These are phyloP conservation scores for Withania somnifera DNA, from an alignment of 305 asterid genomes.

Conservation along the genomic window DNA sequence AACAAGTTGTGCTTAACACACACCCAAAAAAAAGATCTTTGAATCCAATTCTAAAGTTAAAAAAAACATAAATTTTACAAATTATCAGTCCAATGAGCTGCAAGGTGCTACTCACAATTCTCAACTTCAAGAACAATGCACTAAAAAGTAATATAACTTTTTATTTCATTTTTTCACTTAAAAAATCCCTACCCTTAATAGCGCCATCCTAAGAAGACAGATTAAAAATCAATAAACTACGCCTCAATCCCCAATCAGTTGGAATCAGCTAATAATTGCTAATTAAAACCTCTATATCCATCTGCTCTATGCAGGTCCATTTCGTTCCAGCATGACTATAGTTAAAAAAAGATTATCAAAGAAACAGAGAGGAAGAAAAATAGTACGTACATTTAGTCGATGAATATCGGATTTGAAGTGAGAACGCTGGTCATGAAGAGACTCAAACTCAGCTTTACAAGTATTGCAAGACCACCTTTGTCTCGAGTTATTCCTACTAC, in stretches of 20 bases:
- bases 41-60: not conserved
- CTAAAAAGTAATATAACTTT: not conserved
- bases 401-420: constrained; percentile 93
- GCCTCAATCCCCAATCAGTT: not conserved
- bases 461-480: constrained; percentile 90
- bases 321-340: not conserved
- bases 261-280: not conserved
- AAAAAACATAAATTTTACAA: not conserved
- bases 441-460: constrained; percentile 80
- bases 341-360: not conserved
- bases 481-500: constrained; percentile 14
- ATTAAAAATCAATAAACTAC: not conserved
- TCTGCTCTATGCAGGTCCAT: not conserved
- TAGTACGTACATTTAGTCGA: constrained; percentile 73
- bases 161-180: not conserved
- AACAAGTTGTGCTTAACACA: not conserved
- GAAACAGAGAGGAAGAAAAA: not conserved
- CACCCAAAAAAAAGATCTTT: not conserved
- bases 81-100: not conserved
- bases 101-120: not conserved
- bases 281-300: not conserved
- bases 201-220: not conserved
- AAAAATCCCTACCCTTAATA: not conserved
- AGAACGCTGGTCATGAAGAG: constrained; percentile 74
- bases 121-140: not conserved